phyloP scores from a whole-genome alignment of 1,284 basidiomycete species.

The Apiotrichum domesticum region DNA sequence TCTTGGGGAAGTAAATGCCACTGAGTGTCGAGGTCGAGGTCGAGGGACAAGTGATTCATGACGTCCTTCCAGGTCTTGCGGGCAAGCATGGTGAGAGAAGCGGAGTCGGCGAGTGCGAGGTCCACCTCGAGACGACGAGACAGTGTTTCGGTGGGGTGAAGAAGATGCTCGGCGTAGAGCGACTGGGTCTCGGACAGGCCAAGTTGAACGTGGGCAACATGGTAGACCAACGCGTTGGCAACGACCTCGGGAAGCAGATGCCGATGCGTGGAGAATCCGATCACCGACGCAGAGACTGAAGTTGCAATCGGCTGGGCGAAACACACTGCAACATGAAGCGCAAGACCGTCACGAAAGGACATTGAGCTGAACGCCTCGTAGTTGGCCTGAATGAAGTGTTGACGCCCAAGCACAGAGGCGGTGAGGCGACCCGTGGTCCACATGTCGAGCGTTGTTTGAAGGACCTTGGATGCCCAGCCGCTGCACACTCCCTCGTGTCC shows the following conservation, averaged over 20 bases:
- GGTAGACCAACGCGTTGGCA: background rate
- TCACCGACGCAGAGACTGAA: background rate
- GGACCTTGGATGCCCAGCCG: background rate
- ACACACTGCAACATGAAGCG: slow-evolving; percentile 1
- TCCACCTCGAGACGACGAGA: slow-evolving; percentile 3
- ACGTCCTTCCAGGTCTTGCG: slow-evolving; percentile 5
- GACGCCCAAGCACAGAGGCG: slow-evolving; percentile 1
- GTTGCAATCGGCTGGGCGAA: background rate
- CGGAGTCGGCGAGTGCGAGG: background rate
- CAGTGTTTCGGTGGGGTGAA: background rate
- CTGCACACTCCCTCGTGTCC: background rate
- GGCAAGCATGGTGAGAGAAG: background rate
- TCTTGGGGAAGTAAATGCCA: slow-evolving; percentile 5
- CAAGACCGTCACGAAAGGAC: slow-evolving; percentile 1
- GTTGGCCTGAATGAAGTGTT: slow-evolving; percentile 5
- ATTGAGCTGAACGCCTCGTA: background rate
- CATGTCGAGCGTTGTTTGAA: slow-evolving; percentile 2
- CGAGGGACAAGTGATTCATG: slow-evolving; percentile 4
- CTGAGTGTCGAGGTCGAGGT: slow-evolving; percentile 6
- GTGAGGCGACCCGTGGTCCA: slow-evolving; percentile 4
- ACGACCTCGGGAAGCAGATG: slow-evolving; percentile 1
- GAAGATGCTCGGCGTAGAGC: background rate
- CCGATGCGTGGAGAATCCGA: background rate
- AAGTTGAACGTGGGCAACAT: slow-evolving; percentile 10
- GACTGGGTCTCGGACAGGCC: slow-evolving; percentile 6